Conservation (phyloP, 371 early-diverging fungal genomes). For the Rhizopus arrhizus region DNA sequence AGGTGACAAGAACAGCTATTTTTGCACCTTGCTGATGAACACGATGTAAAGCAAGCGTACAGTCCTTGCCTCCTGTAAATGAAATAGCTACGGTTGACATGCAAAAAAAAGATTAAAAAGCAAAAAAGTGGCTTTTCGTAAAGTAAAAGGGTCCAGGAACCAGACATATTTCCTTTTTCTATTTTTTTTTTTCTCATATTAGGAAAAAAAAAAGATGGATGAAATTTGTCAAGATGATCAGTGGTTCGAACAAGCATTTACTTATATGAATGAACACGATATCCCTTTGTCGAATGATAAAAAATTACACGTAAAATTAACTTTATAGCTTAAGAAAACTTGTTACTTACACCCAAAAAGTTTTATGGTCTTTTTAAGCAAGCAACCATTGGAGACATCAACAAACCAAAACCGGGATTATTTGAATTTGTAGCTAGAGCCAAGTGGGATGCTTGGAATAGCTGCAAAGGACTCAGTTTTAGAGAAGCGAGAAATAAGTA, state of each 20-base stretch:
- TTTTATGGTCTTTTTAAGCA: slow-evolving; percentile 55
- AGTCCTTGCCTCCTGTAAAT: too few relatives aligned
- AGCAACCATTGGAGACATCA: slow-evolving; percentile 48
- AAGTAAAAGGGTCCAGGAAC: not conserved
- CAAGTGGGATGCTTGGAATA: slow-evolving; percentile 57
- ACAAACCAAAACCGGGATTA: slow-evolving; percentile 38
- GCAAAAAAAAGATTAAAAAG: not conserved
- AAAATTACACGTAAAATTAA: slow-evolving; percentile 38
- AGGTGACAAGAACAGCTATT: too few relatives aligned
- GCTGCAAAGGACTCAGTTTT: slow-evolving; percentile 27
- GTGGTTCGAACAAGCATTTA: slow-evolving; percentile 49
- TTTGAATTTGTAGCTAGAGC: slow-evolving; percentile 54
- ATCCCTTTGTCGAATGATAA: slow-evolving; percentile 41
- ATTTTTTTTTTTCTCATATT: not conserved
- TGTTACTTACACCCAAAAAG: slow-evolving; percentile 17
- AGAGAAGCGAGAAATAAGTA: slow-evolving; percentile 38
- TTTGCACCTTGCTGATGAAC: too few relatives aligned
- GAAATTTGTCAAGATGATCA: slow-evolving; percentile 34
- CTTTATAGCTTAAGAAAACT: not conserved
- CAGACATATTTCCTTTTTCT: not conserved
- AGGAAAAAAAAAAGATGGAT: slow-evolving; percentile 21
- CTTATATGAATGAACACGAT: slow-evolving; percentile 36
- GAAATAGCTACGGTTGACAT: too few relatives aligned
- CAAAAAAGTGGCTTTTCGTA: not conserved
- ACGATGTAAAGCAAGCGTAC: too few relatives aligned